Evolutionary conservation across 1,284 basidiomycete species (phyloP).

Genomic region (Moesziomyces sp.): DNA sequence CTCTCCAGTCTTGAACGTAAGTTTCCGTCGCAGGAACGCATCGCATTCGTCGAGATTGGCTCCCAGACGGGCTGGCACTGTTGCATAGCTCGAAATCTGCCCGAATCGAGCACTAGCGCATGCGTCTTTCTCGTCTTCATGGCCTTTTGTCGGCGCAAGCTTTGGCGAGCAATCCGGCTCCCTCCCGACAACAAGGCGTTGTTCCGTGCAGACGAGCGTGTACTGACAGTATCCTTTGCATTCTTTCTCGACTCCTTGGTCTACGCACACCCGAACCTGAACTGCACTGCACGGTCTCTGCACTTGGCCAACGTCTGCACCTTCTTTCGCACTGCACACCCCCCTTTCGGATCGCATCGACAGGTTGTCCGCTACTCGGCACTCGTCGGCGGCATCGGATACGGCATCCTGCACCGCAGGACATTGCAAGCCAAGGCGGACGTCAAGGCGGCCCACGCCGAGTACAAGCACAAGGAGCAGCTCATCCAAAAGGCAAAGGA

Average conservation of each 20-base stretch:
- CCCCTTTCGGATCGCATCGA: neutral
- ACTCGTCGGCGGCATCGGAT: constrained; percentile 85
- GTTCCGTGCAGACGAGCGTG: too few species aligned
- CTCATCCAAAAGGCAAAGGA: constrained; percentile 88
- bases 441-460: constrained; percentile 76
- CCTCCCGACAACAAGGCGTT: too few species aligned
- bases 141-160: too few species aligned
- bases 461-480: constrained; percentile 62
- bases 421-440: constrained; percentile 87
- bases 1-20: constrained; percentile 63
- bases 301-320: too few species aligned
- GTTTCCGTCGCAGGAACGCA: constrained; percentile 7
- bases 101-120: too few species aligned
- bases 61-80: too few species aligned
- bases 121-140: too few species aligned
- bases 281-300: too few species aligned
- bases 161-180: too few species aligned
- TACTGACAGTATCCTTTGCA: neutral
- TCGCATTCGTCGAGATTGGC: too few species aligned
- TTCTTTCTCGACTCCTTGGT: neutral
- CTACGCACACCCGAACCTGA: too few species aligned
- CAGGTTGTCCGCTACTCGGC: constrained; percentile 97
- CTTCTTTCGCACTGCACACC: neutral
- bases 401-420: constrained; percentile 90
- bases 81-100: too few species aligned